Evolutionary conservation across 257 asterid species (phyloP).

Genomic region (Solanum sitiens): DNA sequence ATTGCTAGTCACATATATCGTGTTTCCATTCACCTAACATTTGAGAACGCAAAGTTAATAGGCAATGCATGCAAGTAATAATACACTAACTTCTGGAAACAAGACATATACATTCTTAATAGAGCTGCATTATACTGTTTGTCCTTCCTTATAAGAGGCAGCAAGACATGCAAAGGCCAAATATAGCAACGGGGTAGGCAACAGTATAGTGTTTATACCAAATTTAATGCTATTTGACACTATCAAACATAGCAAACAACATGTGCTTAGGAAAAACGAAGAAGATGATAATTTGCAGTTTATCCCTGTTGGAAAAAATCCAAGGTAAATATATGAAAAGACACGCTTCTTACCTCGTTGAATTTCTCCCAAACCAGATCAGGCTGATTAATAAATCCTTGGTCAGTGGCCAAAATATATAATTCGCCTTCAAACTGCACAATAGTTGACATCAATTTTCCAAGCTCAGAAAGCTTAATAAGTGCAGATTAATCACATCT

Average conservation of each 20-base stretch:
- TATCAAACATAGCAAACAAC: background rate
- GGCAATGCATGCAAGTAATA: background rate
- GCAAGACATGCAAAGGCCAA: background rate
- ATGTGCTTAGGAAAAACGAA: background rate
- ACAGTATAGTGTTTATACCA: background rate
- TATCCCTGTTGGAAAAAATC: background rate
- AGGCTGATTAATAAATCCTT: constrained; percentile 81
- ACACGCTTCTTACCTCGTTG: constrained; percentile 55
- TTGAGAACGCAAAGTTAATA: background rate
- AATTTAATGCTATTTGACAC: background rate
- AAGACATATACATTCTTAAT: background rate
- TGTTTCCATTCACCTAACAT: constrained; percentile 83
- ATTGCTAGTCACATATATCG: constrained; percentile 66
- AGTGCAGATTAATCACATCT: background rate
- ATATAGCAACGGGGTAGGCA: background rate
- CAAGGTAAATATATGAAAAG: background rate
- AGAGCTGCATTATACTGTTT: background rate
- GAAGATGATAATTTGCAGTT: background rate
- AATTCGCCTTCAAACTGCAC: constrained; percentile 87
- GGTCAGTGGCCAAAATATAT: constrained; percentile 88
- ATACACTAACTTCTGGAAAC: background rate
- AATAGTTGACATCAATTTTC: constrained; percentile 15
- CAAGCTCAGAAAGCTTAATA: constrained; percentile 4
- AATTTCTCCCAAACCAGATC: constrained; percentile 96
- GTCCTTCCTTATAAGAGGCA: background rate